Base-by-base conservation (phyloP, 2,329 filamentous ascomycete species). In the Dothiorella sarmentorum region DNA sequence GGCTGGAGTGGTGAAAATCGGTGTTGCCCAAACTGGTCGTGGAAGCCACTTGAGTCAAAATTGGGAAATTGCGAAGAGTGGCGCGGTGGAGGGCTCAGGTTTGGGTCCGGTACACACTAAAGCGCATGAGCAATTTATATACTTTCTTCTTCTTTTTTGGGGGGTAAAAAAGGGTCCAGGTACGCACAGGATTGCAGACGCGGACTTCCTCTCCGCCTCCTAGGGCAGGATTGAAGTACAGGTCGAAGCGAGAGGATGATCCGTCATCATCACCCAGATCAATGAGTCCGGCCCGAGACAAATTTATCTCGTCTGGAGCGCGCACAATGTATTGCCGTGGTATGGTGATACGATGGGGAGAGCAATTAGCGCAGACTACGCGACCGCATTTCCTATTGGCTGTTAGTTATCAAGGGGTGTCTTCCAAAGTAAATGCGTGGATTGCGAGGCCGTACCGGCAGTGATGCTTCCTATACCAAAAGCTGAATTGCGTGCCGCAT, bases 341-440 rank as follows among this genome's bases (percentile, higher is more conserved):
- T 63, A 97, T 97, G 3, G 90, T 96, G 69, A 97, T 97, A 61
- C 91, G 85, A 73, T 97, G 93, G 3, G 93, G 93, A 2, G 93
- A 97, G 76, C 93, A 97, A 18, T 85, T 81, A 60, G 87, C 86
- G 73, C 93, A 97, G 22, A 97, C 93, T 7, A 97, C 92, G 61
- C 91, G 82, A 44, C 93, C 93, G 70, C 93, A 97, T 82, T 96
- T 97, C 65, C 87, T 89, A 56, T 35, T 17, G 31, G 17, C 24
- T 29, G 22, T 37, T 22, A 38, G 15, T 38, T 4, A n/a, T n/a
- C n/a, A 11, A 45, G 29, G 9, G 40, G 5, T 24, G 18, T 15
- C 7, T 13, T 7, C 18, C 15, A 15, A 17, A 26, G 20, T 15
- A 37, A 26, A 37, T 15, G 20, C 20, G 7, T 20, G 6, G 17